phyloP scores from a whole-genome alignment of 1,284 basidiomycete genomes.

The Lignosus rhinocerotis region DNA sequence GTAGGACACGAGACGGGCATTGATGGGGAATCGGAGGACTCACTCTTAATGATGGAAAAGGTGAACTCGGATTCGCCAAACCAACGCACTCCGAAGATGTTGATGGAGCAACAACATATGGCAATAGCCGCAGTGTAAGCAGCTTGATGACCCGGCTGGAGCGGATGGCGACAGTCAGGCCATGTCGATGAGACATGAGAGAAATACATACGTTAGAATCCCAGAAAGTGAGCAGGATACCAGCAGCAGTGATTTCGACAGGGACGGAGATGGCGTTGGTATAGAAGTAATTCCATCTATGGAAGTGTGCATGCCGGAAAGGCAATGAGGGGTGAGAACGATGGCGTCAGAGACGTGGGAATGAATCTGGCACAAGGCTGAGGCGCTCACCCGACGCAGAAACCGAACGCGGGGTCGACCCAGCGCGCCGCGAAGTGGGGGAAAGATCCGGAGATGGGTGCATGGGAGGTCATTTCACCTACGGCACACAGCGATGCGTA shows the following conservation, averaged over 20 bases:
- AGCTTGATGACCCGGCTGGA: constrained; percentile 38
- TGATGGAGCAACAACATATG: constrained; percentile 76
- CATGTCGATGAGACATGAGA: constrained; percentile 74
- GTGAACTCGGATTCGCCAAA: constrained; percentile 73
- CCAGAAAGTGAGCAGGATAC: constrained; percentile 79
- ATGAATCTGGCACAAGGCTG: constrained; percentile 22
- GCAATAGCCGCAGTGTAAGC: constrained; percentile 74
- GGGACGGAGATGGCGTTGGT: constrained; percentile 64
- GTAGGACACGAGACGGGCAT: background rate
- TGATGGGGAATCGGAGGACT: constrained; percentile 19
- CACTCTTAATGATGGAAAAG: constrained; percentile 75
- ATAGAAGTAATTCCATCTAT: constrained; percentile 48
- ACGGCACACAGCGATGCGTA: constrained; percentile 40
- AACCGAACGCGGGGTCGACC: constrained; percentile 77
- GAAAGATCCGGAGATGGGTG: constrained; percentile 44
- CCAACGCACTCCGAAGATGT: constrained; percentile 70
- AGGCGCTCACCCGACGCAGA: constrained; percentile 47
- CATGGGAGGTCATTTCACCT: constrained; percentile 2
- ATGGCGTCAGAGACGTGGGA: constrained; percentile 26
- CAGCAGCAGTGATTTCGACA: constrained; percentile 76
- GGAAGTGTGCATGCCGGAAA: background rate
- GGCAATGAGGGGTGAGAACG: background rate
- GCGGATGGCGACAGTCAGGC: background rate
- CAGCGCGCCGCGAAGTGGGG: constrained; percentile 71
- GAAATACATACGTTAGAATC: constrained; percentile 63